phyloP scores from a whole-genome alignment of 306 rosid genomes.

The Prunus fruticosa region DNA sequence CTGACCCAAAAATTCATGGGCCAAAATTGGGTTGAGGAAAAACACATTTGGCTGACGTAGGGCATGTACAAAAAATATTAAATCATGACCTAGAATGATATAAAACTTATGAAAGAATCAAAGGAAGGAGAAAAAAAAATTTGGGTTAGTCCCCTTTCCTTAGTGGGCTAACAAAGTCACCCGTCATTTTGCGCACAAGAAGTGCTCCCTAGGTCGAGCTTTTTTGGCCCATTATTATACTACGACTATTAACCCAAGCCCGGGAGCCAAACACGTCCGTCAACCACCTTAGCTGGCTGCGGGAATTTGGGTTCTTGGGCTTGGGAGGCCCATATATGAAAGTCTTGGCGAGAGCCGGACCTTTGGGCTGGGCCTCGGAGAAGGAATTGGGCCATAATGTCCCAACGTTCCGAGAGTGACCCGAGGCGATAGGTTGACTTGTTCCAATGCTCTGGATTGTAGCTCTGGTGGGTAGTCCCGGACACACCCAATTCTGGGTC shows the following conservation, averaged over 20 bases:
- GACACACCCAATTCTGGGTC: slow-evolving; percentile 90
- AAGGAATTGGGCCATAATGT: slow-evolving; percentile 77
- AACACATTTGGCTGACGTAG: background rate
- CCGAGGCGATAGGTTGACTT: slow-evolving; percentile 71
- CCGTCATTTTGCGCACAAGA: slow-evolving; percentile 1
- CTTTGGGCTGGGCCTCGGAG: slow-evolving; percentile 94
- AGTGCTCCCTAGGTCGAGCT: background rate
- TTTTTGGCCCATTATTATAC: background rate
- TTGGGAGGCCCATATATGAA: slow-evolving; percentile 66
- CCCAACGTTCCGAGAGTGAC: slow-evolving; percentile 25
- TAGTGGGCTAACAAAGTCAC: background rate
- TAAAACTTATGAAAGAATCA: slow-evolving; percentile 1
- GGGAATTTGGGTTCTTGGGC: slow-evolving; percentile 65
- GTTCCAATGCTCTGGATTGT: slow-evolving; percentile 77
- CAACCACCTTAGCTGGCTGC: slow-evolving; percentile 19
- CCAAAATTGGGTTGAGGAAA: slow-evolving; percentile 3
- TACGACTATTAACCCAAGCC: background rate
- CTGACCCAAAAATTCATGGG: slow-evolving; percentile 16
- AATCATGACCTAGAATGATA: background rate
- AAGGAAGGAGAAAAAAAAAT: background rate
- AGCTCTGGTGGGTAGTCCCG: slow-evolving; percentile 79
- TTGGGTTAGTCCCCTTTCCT: slow-evolving; percentile 17
- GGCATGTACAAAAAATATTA: slow-evolving; percentile 6
- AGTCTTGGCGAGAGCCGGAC: slow-evolving; percentile 75
- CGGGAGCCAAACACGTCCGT: background rate